Conservation (phyloP, 306 rosid genomes). For the Vigna angularis region DNA sequence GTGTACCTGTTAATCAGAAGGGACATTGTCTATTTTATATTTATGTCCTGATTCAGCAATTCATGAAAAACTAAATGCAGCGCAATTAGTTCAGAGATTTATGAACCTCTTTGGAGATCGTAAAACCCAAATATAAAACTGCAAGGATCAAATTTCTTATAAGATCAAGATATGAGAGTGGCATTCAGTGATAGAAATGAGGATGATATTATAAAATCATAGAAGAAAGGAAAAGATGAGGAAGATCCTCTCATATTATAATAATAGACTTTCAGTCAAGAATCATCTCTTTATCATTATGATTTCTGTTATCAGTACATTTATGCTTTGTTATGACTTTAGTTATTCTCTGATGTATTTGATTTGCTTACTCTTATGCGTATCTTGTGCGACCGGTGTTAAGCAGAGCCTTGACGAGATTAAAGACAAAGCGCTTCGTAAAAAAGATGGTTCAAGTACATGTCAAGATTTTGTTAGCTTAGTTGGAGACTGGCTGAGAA, state of each 20-base stretch:
- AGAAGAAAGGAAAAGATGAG: constrained; percentile 29
- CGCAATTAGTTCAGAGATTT: constrained; percentile 11
- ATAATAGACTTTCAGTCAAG: background rate
- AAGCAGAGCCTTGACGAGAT: constrained; percentile 81
- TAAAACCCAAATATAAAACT: background rate
- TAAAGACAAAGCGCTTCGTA: constrained; percentile 62
- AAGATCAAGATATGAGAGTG: constrained; percentile 20
- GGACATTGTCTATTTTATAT: background rate
- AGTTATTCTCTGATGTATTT: constrained; percentile 23
- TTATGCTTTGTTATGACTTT: constrained; percentile 17
- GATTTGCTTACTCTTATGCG: constrained; percentile 22
- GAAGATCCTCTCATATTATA: background rate
- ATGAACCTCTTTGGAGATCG: background rate
- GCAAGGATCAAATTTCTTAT: constrained; percentile 2
- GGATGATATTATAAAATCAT: background rate
- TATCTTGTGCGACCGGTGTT: constrained; percentile 38
- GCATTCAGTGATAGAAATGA: background rate
- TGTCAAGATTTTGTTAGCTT: constrained; percentile 81
- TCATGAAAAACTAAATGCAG: background rate
- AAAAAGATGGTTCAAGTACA: constrained; percentile 60
- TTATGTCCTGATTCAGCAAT: background rate
- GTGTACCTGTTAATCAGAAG: background rate
- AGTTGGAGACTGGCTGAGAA: constrained; percentile 73
- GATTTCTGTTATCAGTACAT: background rate
- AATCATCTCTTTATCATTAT: background rate